Conservation (phyloP, 2,329 filamentous ascomycete species). For the Xylariaceae sp. region DNA sequence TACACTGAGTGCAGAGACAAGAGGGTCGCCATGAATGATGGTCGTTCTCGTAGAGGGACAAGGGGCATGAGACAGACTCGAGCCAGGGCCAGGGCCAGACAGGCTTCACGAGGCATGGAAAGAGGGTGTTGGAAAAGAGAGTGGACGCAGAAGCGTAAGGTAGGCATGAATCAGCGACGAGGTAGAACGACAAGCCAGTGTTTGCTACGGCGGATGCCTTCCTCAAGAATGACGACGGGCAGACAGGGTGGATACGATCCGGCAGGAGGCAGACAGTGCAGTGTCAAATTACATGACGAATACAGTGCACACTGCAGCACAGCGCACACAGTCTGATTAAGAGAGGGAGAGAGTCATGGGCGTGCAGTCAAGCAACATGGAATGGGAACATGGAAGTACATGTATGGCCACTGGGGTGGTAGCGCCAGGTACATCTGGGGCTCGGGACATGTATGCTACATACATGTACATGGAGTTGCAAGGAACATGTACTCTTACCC, state of each 20-base stretch:
- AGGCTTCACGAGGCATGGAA: too few species aligned
- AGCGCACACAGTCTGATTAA: too few species aligned
- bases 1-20: too few species aligned
- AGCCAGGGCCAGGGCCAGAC: too few species aligned
- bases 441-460: slow-evolving; percentile 4
- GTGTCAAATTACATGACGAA: too few species aligned
- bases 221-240: too few species aligned
- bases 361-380: slow-evolving; percentile 5
- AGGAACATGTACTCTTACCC: not conserved
- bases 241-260: not conserved
- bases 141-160: not conserved
- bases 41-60: too few species aligned
- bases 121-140: not conserved
- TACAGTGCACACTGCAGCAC: too few species aligned
- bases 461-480: slow-evolving; percentile 11
- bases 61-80: too few species aligned
- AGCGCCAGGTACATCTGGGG: slow-evolving; percentile 13
- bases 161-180: not conserved
- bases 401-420: slow-evolving; percentile 2
- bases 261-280: not conserved
- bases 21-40: too few species aligned
- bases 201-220: not conserved
- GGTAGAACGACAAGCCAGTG: not conserved
- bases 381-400: slow-evolving; percentile 5
- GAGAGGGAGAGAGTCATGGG: not conserved